Conservation (phyloP, 768 basidiomycete species). For the Phaffia tasmanica region DNA sequence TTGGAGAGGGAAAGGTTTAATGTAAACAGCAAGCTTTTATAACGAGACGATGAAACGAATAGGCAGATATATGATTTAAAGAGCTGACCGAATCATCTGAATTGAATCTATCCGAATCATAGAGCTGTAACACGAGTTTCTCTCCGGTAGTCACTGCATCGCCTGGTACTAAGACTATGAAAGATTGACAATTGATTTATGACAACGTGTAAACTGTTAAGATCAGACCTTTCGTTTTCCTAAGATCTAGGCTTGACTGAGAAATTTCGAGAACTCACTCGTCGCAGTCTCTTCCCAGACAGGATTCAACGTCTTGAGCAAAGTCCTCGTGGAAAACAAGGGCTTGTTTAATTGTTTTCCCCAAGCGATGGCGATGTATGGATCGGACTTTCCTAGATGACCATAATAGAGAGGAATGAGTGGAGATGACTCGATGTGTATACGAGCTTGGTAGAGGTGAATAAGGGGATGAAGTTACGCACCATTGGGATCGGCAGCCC, state of each 20-base stretch:
- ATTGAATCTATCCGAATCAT: slow-evolving; percentile 36
- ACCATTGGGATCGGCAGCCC: slow-evolving; percentile 35
- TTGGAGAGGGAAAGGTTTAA: no score
- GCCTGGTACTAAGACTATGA: slow-evolving; percentile 33
- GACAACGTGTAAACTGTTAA: no score
- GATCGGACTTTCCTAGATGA: slow-evolving; percentile 31
- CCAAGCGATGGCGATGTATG: slow-evolving; percentile 35
- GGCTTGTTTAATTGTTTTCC: slow-evolving; percentile 36
- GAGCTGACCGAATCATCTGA: slow-evolving; percentile 32
- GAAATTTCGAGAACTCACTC: slow-evolving; percentile 25
- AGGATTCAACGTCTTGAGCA: slow-evolving; percentile 34
- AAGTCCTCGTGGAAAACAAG: slow-evolving; percentile 36
- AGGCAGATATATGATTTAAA: not conserved
- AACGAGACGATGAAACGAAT: no score
- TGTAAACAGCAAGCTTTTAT: no score
- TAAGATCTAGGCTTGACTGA: not conserved
- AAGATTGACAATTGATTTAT: no score
- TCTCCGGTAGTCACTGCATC: slow-evolving; percentile 38
- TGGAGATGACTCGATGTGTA: not conserved
- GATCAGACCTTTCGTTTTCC: not conserved
- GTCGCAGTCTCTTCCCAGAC: slow-evolving; percentile 38
- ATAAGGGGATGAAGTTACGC: not conserved
- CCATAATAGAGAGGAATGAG: not conserved
- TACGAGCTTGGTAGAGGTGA: not conserved
- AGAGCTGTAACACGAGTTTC: slow-evolving; percentile 31